Conservation (phyloP, 2,329 filamentous ascomycete species). For the Hirsutella minnesotensis region DNA sequence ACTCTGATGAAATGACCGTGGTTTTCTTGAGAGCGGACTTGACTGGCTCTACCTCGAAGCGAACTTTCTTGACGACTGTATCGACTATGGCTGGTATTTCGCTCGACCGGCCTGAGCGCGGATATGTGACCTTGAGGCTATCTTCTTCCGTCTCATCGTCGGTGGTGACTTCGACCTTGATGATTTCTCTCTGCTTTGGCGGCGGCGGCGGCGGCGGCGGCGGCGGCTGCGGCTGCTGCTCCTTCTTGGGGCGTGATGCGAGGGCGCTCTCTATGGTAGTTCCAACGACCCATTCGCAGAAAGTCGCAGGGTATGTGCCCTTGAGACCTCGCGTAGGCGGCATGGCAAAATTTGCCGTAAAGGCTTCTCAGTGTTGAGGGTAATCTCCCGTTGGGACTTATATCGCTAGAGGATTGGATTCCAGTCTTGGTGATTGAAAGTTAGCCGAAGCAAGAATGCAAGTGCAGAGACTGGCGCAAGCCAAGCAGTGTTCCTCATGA, state of each 20-base stretch:
- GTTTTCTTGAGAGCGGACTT: slow-evolving; percentile 27
- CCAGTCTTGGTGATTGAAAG: no score
- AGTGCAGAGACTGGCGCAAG: no score
- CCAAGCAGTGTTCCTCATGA: no score
- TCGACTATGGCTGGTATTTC: slow-evolving; percentile 3
- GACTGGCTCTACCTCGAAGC: slow-evolving; percentile 22
- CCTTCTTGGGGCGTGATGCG: slow-evolving; percentile 13
- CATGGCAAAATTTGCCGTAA: background rate
- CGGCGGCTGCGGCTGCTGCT: slow-evolving; percentile 9
- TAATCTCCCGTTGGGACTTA: no score
- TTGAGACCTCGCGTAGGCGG: background rate
- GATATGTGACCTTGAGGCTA: slow-evolving; percentile 35
- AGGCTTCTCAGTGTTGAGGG: no score
- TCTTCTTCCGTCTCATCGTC: slow-evolving; percentile 41
- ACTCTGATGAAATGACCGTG: slow-evolving; percentile 11
- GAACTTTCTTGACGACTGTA: slow-evolving; percentile 27
- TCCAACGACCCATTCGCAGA: slow-evolving; percentile 30
- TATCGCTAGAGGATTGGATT: no score
- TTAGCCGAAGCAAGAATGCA: no score
- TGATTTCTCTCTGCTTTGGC: slow-evolving; percentile 16
- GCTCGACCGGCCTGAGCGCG: slow-evolving; percentile 20
- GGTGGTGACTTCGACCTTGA: slow-evolving; percentile 32
- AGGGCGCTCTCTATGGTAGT: slow-evolving; percentile 20
- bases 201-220: slow-evolving; percentile 10
- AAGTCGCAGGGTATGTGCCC: slow-evolving; percentile 7